Conservation (phyloP, 192 early-diverging fungal genomes). For the Tieghemiomyces parasiticus region DNA sequence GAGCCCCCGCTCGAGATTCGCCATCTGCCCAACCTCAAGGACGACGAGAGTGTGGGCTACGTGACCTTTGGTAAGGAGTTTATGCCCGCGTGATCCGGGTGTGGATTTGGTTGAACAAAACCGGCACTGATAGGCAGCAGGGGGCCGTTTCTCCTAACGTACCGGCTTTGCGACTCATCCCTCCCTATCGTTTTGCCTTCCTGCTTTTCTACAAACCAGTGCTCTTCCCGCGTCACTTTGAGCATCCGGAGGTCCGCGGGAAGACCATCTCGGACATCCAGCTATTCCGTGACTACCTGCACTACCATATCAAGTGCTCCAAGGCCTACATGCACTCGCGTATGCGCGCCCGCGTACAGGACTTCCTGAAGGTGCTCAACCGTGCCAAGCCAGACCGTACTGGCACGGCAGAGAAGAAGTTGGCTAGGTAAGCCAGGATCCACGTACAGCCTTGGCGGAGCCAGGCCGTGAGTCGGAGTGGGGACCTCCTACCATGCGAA, state of each 20-base stretch:
- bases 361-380: constrained; percentile 97
- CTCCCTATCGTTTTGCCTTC: neutral
- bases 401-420: constrained; percentile 58
- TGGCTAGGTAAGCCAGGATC: constrained; percentile 30
- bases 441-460: neutral
- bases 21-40: constrained; percentile 45
- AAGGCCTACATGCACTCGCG: constrained; percentile 99
- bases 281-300: constrained; percentile 95
- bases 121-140: neutral
- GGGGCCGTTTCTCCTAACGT: no score
- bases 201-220: constrained; percentile 33
- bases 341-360: constrained; percentile 87
- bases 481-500: neutral
- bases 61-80: constrained; percentile 92
- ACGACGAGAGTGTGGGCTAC: constrained; percentile 80
- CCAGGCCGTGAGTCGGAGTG: neutral
- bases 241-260: constrained; percentile 50
- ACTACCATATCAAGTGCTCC: constrained; percentile 98
- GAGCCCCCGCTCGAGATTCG: constrained; percentile 93
- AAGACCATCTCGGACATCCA: constrained; percentile 92
- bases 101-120: neutral
- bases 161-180: no score
- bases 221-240: constrained; percentile 86
- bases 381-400: constrained; percentile 84
- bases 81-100: neutral